Percentiles rank a stretch among this genome's conserved stretches.
Conservation (phyloP, 2,329 filamentous ascomycete species). For the Hypoxylon sp. region DNA sequence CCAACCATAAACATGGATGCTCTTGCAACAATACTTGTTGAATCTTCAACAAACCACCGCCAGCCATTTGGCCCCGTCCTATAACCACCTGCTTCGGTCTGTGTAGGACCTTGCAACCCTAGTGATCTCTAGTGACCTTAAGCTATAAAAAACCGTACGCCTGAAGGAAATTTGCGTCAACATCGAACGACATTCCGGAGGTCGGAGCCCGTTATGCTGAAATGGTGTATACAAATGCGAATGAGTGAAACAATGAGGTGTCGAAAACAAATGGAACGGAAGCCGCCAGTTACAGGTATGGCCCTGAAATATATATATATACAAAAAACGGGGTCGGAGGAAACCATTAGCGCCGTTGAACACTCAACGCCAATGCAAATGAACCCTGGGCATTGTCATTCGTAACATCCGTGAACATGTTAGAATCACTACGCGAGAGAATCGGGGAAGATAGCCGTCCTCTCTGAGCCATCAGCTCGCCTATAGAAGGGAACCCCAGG, state of each 20-base stretch:
- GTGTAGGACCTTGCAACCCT: constrained; percentile 29
- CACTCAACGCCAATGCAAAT: constrained; percentile 36
- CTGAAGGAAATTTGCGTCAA: constrained; percentile 23
- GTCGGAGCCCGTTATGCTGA: constrained; percentile 27
- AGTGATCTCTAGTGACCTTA: constrained; percentile 29
- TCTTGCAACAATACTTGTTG: constrained; percentile 10
- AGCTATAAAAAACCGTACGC: constrained; percentile 6
- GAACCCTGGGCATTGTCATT: constrained; percentile 33
- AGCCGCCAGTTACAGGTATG: constrained; percentile 15
- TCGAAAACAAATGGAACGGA: constrained; percentile 27
- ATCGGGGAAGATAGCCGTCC: constrained; percentile 35
- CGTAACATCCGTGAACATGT: constrained; percentile 40
- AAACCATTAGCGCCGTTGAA: constrained; percentile 29
- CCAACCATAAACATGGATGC: constrained; percentile 21
- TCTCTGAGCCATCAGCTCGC: constrained; percentile 47
- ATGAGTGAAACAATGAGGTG: constrained; percentile 23
- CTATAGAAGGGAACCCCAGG: constrained; percentile 41
- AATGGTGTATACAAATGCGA: constrained; percentile 30
- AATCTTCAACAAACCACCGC: constrained; percentile 19
- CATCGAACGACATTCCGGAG: constrained; percentile 14
- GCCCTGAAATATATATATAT: constrained; percentile 32
- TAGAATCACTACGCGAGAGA: constrained; percentile 36
- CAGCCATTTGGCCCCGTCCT: constrained; percentile 16
- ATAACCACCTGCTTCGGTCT: constrained; percentile 21
- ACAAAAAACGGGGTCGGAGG: constrained; percentile 23